A percentile compares a stretch with the other conserved stretches of the same genome.
These are phyloP conservation scores for Vaccinium vitisidaea DNA, from an alignment of 148 eudicot genomes.

Conservation along the genomic window DNA sequence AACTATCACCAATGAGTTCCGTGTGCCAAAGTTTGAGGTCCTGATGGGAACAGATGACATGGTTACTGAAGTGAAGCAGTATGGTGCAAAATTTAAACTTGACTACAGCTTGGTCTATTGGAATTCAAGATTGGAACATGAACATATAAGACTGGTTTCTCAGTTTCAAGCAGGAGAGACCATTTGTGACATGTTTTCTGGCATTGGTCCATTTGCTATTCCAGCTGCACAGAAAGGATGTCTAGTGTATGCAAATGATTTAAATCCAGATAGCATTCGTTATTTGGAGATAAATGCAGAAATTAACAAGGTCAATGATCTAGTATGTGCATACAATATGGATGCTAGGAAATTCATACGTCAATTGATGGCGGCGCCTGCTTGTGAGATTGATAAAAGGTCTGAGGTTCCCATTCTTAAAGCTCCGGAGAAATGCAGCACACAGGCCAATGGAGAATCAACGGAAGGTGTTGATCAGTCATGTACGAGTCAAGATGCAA, in stretches of 20 bases:
- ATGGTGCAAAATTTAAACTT: slow-evolving; percentile 88
- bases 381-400: slow-evolving; percentile 32
- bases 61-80: slow-evolving; percentile 95
- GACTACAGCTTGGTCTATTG: slow-evolving; percentile 95
- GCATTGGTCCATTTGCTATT: slow-evolving; percentile 97
- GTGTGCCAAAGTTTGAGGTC: slow-evolving; percentile 92
- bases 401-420: slow-evolving; percentile 26
- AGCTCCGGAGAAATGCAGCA: slow-evolving; percentile 29
- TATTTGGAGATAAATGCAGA: slow-evolving; percentile 83
- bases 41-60: slow-evolving; percentile 82
- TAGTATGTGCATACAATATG: slow-evolving; percentile 58
- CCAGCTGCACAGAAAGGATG: slow-evolving; percentile 99
- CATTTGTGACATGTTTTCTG: slow-evolving; percentile 96
- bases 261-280: slow-evolving; percentile 83
- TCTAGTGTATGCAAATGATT: slow-evolving; percentile 86
- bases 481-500: slow-evolving; percentile 26
- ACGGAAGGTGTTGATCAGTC: slow-evolving; percentile 23
- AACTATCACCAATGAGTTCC: slow-evolving; percentile 79
- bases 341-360: slow-evolving; percentile 82
- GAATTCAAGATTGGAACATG: slow-evolving; percentile 98
- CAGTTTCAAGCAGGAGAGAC: slow-evolving; percentile 71
- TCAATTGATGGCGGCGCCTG: slow-evolving; percentile 61
- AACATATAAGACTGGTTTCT: slow-evolving; percentile 84
- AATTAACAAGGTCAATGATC: slow-evolving; percentile 73
- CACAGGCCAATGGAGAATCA: slow-evolving; percentile 25